These are phyloP conservation scores for Rhodotorula graminis DNA, from an alignment of 768 basidiomycete species.

Conservation along the genomic window DNA sequence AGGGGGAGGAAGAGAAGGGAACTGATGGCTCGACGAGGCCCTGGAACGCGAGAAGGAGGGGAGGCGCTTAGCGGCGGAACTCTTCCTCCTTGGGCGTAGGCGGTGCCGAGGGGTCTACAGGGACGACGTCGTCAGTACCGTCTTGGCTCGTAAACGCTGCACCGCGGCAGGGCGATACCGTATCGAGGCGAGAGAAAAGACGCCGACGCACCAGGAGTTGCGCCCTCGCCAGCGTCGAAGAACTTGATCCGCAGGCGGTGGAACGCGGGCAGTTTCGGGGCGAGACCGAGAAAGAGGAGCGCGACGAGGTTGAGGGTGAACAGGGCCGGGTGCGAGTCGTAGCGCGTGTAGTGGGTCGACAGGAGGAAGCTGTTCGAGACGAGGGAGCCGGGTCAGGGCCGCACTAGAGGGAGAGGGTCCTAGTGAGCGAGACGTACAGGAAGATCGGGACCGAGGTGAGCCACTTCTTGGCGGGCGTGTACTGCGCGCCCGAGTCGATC, in stretches of 20 bases:
- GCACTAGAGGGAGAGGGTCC: too few relatives aligned
- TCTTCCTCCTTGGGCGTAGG: slow-evolving; percentile 15
- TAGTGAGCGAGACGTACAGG: slow-evolving; percentile 58
- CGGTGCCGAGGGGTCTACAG: slow-evolving; percentile 23
- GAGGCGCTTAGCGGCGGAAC: background rate
- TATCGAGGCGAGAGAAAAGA: too few relatives aligned
- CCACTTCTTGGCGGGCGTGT: slow-evolving; percentile 98
- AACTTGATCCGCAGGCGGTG: slow-evolving; percentile 45
- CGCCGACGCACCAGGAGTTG: slow-evolving; percentile 23
- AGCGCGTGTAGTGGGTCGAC: slow-evolving; percentile 96
- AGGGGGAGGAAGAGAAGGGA: too few relatives aligned
- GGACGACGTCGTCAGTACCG: background rate
- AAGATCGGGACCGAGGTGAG: slow-evolving; percentile 79
- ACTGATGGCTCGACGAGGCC: background rate
- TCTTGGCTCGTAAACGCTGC: too few relatives aligned
- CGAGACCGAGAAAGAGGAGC: slow-evolving; percentile 64
- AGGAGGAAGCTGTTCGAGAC: slow-evolving; percentile 68
- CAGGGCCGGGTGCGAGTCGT: slow-evolving; percentile 70
- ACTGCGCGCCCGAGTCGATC: slow-evolving; percentile 96
- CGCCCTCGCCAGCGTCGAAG: slow-evolving; percentile 31
- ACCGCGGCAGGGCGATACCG: too few relatives aligned
- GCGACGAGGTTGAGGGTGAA: slow-evolving; percentile 87
- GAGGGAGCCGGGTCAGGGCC: background rate
- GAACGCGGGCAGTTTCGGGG: slow-evolving; percentile 78
- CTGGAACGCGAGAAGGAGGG: background rate